phyloP scores from a whole-genome alignment of 2,329 filamentous ascomycete species.

The Taxawa tesnikishii region DNA sequence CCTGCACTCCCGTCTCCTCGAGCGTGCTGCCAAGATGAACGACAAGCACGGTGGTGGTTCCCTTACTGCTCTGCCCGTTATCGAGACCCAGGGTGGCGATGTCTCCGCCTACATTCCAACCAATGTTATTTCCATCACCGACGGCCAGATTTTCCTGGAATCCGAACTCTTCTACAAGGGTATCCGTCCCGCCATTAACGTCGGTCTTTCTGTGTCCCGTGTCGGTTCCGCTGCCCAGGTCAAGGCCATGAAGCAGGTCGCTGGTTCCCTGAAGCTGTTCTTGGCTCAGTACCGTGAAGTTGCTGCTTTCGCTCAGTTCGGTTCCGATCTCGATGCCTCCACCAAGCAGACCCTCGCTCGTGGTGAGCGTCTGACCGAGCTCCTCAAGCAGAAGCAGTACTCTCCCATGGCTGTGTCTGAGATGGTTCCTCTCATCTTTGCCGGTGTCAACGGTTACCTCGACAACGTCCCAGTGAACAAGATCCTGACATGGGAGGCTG shows the following conservation, averaged over 20 bases:
- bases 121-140: constrained; percentile 99
- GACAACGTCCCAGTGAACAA: constrained; percentile 80
- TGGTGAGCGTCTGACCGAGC: constrained; percentile 98
- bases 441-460: constrained; percentile 95
- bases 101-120: constrained; percentile 99
- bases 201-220: constrained; percentile 99
- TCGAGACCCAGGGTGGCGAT: constrained; percentile 99
- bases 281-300: constrained; percentile 99
- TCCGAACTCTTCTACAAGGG: constrained; percentile 99
- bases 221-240: constrained; percentile 98
- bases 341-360: constrained; percentile 97
- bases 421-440: constrained; percentile 99
- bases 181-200: constrained; percentile 99
- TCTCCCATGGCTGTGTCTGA: constrained; percentile 96
- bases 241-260: constrained; percentile 99
- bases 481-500: constrained; percentile 86
- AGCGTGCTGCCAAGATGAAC: constrained; percentile 99
- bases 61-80: constrained; percentile 91
- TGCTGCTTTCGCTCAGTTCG: constrained; percentile 98
- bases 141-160: constrained; percentile 99
- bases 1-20: constrained; percentile 96
- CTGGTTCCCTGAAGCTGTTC: constrained; percentile 99
- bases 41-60: constrained; percentile 90
- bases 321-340: constrained; percentile 96
- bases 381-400: constrained; percentile 99